These are phyloP conservation scores for Ascodesmis nigricans DNA, from an alignment of 495 filamentous ascomycete species.

Conservation along the genomic window DNA sequence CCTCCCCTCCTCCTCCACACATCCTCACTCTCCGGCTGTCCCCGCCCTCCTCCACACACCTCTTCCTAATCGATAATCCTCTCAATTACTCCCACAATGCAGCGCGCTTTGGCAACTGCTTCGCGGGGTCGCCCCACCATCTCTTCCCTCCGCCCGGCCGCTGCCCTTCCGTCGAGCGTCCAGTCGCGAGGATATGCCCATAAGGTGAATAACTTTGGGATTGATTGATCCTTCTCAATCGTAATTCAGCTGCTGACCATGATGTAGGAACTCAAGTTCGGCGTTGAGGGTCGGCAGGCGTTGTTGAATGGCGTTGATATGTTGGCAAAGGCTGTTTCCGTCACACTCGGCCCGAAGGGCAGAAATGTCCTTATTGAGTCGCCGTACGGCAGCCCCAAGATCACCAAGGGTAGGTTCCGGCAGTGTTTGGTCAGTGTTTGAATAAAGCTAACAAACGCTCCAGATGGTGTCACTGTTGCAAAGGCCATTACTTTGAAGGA, in stretches of 20 bases:
- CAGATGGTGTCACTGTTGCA: conserved; percentile 22
- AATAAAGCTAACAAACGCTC: no score
- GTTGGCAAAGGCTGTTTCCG: conserved; percentile 84
- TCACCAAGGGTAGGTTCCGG: conserved; percentile 82
- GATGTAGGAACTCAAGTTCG: conserved; percentile 83
- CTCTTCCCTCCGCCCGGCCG: conserved; percentile 8
- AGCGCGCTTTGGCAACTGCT: conserved; percentile 20
- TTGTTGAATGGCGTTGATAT: conserved; percentile 91
- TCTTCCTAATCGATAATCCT: background rate
- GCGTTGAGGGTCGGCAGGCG: conserved; percentile 74
- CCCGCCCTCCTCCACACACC: background rate
- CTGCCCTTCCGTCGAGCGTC: conserved; percentile 10
- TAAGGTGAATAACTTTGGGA: conserved; percentile 15
- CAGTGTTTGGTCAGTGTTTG: conserved; percentile 4
- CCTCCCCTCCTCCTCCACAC: conserved; percentile 4
- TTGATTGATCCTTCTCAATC: conserved; percentile 4
- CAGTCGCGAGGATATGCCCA: conserved; percentile 20
- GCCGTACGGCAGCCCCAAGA: conserved; percentile 93
- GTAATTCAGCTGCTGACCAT: conserved; percentile 4
- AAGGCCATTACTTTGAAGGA: conserved; percentile 75
- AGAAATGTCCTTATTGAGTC: conserved; percentile 96
- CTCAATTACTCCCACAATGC: conserved; percentile 13
- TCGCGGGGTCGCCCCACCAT: conserved; percentile 12
- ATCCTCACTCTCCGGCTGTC: conserved; percentile 1
- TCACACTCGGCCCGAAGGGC: conserved; percentile 92